Evolutionary conservation across 2,329 filamentous ascomycete species (phyloP).

Genomic region (Cladosporium sp.): DNA sequence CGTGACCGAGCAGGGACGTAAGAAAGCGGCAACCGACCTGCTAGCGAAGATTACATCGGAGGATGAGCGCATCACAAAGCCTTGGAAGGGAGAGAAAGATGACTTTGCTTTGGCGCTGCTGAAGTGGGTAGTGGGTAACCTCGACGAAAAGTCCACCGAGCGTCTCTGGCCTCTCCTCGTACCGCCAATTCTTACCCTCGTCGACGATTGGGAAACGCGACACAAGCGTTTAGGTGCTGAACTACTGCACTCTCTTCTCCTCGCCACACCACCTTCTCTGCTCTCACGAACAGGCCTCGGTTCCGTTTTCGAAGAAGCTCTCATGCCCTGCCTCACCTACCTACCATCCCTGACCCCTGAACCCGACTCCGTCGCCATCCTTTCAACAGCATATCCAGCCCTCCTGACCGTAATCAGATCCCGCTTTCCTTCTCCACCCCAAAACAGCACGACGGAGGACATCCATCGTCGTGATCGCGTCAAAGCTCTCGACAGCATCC

Average conservation of each 20-base stretch:
- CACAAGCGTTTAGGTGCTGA: conserved; percentile 55
- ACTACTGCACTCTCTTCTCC: conserved; percentile 53
- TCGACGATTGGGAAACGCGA: conserved; percentile 57
- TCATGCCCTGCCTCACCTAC: conserved; percentile 69
- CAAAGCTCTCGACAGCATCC: conserved; percentile 41
- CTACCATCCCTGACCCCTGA: conserved; percentile 75
- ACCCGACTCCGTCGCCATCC: conserved; percentile 61
- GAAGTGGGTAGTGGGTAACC: conserved; percentile 55
- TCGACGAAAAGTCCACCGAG: conserved; percentile 50
- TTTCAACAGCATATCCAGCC: conserved; percentile 62
- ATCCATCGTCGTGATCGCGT: conserved; percentile 33
- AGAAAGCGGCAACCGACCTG: conserved; percentile 43
- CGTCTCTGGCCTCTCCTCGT: conserved; percentile 64
- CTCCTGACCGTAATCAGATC: conserved; percentile 56
- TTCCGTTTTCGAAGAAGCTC: conserved; percentile 63
- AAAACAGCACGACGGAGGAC: conserved; percentile 11
- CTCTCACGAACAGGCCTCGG: conserved; percentile 62
- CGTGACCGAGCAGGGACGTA: conserved; percentile 56
- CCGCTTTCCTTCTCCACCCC: conserved; percentile 31
- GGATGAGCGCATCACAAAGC: conserved; percentile 45
- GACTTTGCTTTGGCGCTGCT: conserved; percentile 54
- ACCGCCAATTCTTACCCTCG: conserved; percentile 64
- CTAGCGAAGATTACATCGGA: conserved; percentile 34
- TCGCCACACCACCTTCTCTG: conserved; percentile 48
- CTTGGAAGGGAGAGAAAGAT: conserved; percentile 56